phyloP scores from a whole-genome alignment of 2,329 filamentous ascomycete species.

The Fulvia fulva region DNA sequence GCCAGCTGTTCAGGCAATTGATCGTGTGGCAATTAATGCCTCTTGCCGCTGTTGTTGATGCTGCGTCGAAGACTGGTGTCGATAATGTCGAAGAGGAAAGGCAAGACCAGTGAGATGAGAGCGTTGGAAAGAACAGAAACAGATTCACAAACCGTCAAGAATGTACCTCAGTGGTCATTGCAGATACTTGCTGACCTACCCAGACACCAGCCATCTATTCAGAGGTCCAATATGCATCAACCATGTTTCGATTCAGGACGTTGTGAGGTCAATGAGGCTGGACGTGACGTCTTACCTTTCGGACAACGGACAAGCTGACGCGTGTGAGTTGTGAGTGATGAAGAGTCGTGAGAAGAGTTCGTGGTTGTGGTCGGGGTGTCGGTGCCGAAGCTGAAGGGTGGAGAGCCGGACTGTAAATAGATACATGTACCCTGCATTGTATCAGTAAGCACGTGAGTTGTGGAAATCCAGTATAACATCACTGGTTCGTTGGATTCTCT shows the following conservation, averaged over 20 bases:
- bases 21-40: too few species aligned
- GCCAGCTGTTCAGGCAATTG: neutral
- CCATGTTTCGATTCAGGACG: too few species aligned
- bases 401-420: neutral
- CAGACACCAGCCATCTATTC: neutral
- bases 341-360: neutral
- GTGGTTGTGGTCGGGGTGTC: neutral
- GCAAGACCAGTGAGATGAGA: neutral
- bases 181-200: neutral
- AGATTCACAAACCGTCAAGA: neutral
- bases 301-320: constrained; percentile 1
- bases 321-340: neutral
- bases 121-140: neutral
- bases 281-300: neutral
- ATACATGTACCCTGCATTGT: neutral
- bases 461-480: too few species aligned
- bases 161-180: neutral
- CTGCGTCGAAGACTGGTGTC: neutral
- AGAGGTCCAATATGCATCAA: neutral
- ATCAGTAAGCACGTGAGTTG: neutral
- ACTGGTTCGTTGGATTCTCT: too few species aligned
- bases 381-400: neutral
- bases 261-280: neutral
- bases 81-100: neutral
- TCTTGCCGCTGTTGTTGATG: too few species aligned